These are phyloP conservation scores for Quercus robur DNA, from an alignment of 306 rosid species.

Conservation along the genomic window DNA sequence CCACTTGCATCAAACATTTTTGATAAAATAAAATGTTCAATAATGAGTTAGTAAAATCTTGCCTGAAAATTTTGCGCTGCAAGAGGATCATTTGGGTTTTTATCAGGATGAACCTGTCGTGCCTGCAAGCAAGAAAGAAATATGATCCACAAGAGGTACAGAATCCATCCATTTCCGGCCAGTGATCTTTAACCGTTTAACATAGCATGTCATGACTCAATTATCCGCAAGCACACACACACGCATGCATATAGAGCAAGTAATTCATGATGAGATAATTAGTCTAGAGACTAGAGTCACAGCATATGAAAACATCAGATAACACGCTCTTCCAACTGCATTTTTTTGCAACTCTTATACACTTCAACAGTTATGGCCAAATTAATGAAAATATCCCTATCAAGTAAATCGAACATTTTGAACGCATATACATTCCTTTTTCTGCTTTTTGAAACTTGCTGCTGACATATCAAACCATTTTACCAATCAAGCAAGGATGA, in stretches of 20 bases:
- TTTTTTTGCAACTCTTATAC: background rate
- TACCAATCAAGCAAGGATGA: background rate
- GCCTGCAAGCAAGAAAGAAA: constrained; percentile 55
- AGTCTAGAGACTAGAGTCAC: too few relatives aligned
- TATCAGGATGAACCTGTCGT: constrained; percentile 98
- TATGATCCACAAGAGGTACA: background rate
- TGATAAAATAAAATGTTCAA: background rate
- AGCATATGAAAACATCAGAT: too few relatives aligned
- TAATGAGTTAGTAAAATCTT: constrained; percentile 20
- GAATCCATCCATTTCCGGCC: background rate
- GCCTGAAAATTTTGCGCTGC: constrained; percentile 99
- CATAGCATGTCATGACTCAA: background rate
- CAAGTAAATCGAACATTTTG: background rate
- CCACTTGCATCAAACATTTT: background rate
- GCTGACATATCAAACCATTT: too few relatives aligned
- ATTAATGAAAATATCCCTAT: background rate
- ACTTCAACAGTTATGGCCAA: background rate
- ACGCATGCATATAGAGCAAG: background rate
- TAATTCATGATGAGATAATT: too few relatives aligned
- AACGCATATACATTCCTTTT: too few relatives aligned
- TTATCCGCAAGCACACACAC: background rate
- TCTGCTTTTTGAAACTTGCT: too few relatives aligned
- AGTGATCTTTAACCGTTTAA: constrained; percentile 10
- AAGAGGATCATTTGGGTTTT: constrained; percentile 92
- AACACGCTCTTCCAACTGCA: background rate